Conservation (phyloP, 1,284 basidiomycete genomes). For the Tylopilus sp. region DNA sequence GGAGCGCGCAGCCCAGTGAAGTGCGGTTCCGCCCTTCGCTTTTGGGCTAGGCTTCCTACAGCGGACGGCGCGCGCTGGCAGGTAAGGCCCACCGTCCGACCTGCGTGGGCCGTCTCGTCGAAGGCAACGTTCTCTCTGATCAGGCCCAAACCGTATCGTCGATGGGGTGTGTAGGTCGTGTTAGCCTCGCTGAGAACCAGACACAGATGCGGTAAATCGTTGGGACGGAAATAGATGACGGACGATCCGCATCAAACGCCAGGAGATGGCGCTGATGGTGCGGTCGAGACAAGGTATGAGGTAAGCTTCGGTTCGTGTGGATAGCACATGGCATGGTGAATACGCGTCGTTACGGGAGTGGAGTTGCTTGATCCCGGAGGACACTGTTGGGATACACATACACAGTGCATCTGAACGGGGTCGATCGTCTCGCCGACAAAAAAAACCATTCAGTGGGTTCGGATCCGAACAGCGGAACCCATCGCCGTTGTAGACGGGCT, state of each 20-base stretch:
- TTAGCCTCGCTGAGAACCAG: slow-evolving; percentile 33
- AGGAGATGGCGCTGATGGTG: too few relatives aligned
- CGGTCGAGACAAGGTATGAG: too few relatives aligned
- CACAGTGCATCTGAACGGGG: not conserved
- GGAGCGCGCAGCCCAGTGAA: too few relatives aligned
- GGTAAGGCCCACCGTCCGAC: not conserved
- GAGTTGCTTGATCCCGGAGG: too few relatives aligned
- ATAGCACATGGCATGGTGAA: too few relatives aligned
- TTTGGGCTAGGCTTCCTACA: not conserved
- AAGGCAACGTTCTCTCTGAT: not conserved
- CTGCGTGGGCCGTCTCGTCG: not conserved
- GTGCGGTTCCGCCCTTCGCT: too few relatives aligned
- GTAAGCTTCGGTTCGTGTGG: too few relatives aligned
- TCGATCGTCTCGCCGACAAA: not conserved
- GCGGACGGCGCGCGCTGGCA: not conserved
- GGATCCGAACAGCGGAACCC: not conserved
- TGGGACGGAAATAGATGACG: too few relatives aligned
- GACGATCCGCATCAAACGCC: too few relatives aligned
- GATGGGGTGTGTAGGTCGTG: not conserved
- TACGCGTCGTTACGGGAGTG: too few relatives aligned
- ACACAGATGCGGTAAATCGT: too few relatives aligned
- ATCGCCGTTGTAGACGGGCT: slow-evolving; percentile 34
- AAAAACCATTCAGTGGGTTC: not conserved
- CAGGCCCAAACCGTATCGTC: not conserved
- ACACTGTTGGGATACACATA: too few relatives aligned